These are phyloP conservation scores for Pythium diclinum DNA, from an alignment of 352 stramenopile genomes.

Conservation along the genomic window DNA sequence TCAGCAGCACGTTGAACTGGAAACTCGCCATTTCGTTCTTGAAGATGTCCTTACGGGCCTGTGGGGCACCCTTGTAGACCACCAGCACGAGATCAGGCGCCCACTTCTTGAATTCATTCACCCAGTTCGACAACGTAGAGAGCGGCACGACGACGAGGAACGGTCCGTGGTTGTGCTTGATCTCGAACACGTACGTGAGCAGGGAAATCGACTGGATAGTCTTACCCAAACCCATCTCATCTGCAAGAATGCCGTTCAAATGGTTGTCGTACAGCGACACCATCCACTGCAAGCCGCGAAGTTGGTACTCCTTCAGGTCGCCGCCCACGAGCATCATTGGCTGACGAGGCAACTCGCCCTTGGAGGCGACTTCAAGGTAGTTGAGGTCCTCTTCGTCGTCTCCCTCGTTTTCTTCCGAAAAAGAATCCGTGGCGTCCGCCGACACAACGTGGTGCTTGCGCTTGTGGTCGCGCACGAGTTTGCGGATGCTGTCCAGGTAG, in stretches of 20 bases:
- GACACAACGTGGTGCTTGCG: constrained; percentile 58
- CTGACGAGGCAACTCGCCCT: constrained; percentile 87
- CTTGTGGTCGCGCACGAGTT: constrained; percentile 89
- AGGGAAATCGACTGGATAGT: constrained; percentile 87
- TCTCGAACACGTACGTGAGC: constrained; percentile 78
- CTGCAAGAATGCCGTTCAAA: constrained; percentile 97
- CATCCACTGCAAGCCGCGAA: constrained; percentile 99
- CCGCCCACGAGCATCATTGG: constrained; percentile 95
- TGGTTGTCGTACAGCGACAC: constrained; percentile 98
- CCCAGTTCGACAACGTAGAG: constrained; percentile 93
- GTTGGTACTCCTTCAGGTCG: constrained; percentile 97
- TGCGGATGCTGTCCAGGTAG: constrained; percentile 95
- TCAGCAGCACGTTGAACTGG: constrained; percentile 92
- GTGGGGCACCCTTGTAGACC: constrained; percentile 91
- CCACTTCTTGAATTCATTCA: constrained; percentile 94
- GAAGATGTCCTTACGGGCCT: constrained; percentile 81
- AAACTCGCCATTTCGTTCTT: constrained; percentile 80
- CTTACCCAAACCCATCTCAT: constrained; percentile 94
- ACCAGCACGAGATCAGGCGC: constrained; percentile 96
- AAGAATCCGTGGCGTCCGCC: constrained; percentile 13
- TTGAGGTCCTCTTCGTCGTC: constrained; percentile 79
- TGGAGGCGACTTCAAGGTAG: constrained; percentile 81
- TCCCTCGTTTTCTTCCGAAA: constrained; percentile 21
- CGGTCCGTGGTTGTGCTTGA: constrained; percentile 89
- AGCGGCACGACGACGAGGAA: constrained; percentile 98